phyloP scores from a whole-genome alignment of 1,284 basidiomycete genomes.

The Trichosporon sp. region DNA sequence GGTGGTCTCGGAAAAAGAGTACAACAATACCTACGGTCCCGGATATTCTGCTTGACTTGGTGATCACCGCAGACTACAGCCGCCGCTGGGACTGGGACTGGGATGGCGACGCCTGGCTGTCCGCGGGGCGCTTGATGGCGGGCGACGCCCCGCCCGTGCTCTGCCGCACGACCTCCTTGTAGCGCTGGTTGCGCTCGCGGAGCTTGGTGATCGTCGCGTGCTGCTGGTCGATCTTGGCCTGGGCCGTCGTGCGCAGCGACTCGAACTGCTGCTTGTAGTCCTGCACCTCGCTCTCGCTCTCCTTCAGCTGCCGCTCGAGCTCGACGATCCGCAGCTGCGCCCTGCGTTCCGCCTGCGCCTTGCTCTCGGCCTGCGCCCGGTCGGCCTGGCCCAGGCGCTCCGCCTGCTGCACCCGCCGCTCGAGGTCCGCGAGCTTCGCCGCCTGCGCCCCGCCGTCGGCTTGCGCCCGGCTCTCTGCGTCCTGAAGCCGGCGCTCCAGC shows the following conservation, averaged over 20 bases:
- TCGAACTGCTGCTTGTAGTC: background rate
- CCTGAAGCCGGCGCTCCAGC: background rate
- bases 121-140: background rate
- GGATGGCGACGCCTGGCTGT: background rate
- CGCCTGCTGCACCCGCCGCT: background rate
- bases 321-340: background rate
- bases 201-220: background rate
- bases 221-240: background rate
- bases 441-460: background rate
- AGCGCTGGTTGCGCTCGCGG: background rate
- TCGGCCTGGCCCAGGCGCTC: background rate
- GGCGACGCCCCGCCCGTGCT: background rate
- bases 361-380: too few relatives aligned
- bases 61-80: background rate
- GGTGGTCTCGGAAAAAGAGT: background rate
- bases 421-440: background rate
- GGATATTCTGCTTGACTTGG: background rate
- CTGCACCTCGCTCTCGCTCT: background rate
- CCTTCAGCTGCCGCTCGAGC: background rate
- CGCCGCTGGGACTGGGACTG: background rate
- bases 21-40: background rate
- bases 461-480: background rate
- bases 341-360: too few relatives aligned
- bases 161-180: background rate
- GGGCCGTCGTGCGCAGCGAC: background rate